Evolutionary conservation across 108 stramenopile genomes (phyloP).

Genomic region (Hondaea fermentalgiana): DNA sequence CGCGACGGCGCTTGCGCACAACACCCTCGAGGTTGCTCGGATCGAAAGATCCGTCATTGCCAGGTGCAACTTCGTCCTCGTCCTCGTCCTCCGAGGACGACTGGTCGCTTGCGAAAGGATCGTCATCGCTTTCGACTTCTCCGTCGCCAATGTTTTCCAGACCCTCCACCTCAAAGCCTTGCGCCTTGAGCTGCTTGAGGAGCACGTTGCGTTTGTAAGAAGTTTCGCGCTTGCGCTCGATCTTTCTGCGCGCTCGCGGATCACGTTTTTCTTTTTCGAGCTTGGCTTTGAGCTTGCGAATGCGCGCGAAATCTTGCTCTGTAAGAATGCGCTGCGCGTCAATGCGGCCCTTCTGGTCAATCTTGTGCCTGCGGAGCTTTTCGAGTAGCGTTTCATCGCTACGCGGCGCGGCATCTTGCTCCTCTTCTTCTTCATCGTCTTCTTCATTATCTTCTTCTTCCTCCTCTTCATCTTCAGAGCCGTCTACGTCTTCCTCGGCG

Average conservation of each 20-base stretch:
- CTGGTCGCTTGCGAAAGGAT: slow-evolving; percentile 27
- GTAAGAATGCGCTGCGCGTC: slow-evolving; percentile 71
- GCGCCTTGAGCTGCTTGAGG: background rate
- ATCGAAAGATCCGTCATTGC: slow-evolving; percentile 7
- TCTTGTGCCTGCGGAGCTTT: slow-evolving; percentile 23
- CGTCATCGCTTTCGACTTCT: background rate
- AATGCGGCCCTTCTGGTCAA: slow-evolving; percentile 62
- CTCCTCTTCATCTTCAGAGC: slow-evolving; percentile 45
- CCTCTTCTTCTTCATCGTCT: slow-evolving; percentile 41
- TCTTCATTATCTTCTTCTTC: slow-evolving; percentile 47
- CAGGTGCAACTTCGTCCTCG: slow-evolving; percentile 49
- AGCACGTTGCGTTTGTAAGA: background rate
- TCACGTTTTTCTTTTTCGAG: slow-evolving; percentile 60
- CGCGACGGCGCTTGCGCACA: slow-evolving; percentile 9
- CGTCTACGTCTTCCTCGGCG: slow-evolving; percentile 44
- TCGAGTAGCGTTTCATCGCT: background rate
- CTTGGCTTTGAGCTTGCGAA: slow-evolving; percentile 75
- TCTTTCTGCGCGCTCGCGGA: slow-evolving; percentile 46
- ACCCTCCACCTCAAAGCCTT: background rate
- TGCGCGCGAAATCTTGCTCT: slow-evolving; percentile 68
- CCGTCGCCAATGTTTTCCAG: slow-evolving; percentile 30
- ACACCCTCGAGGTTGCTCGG: slow-evolving; percentile 7
- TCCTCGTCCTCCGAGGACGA: slow-evolving; percentile 53
- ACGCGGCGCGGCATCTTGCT: slow-evolving; percentile 27
- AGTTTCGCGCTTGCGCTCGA: background rate